These are phyloP conservation scores for Phytophthora multivora DNA, from an alignment of 352 stramenopile genomes.

Conservation along the genomic window DNA sequence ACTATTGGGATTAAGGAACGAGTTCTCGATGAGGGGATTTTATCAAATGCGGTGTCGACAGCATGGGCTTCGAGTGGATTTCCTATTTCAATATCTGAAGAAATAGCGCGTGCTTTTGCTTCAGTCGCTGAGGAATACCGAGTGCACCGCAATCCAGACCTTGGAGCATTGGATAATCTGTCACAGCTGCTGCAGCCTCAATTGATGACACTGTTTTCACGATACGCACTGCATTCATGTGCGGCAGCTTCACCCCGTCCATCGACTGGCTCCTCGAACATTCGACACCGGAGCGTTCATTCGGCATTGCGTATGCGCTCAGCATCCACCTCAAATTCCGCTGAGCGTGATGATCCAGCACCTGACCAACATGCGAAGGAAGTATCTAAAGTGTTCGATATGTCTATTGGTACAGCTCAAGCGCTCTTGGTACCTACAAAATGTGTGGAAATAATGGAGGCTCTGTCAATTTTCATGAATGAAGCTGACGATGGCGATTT, in stretches of 20 bases:
- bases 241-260: slow-evolving; percentile 26
- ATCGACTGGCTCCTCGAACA: slow-evolving; percentile 26
- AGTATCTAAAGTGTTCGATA: slow-evolving; percentile 37
- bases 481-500: slow-evolving; percentile 5
- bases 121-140: slow-evolving; percentile 41
- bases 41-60: slow-evolving; percentile 41
- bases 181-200: slow-evolving; percentile 48
- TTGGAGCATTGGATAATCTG: slow-evolving; percentile 46
- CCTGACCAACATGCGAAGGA: not conserved
- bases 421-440: slow-evolving; percentile 33
- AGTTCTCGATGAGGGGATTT: slow-evolving; percentile 45
- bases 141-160: slow-evolving; percentile 44
- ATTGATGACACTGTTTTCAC: slow-evolving; percentile 39
- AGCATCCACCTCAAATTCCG: slow-evolving; percentile 19
- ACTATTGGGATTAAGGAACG: slow-evolving; percentile 56
- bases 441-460: slow-evolving; percentile 33
- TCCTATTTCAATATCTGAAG: slow-evolving; percentile 25
- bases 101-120: slow-evolving; percentile 25
- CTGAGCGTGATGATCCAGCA: slow-evolving; percentile 4
- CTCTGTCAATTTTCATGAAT: slow-evolving; percentile 23
- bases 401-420: slow-evolving; percentile 38
- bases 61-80: slow-evolving; percentile 28
- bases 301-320: slow-evolving; percentile 65
- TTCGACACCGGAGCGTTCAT: slow-evolving; percentile 59
- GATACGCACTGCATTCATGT: slow-evolving; percentile 47